Conservation (phyloP, 176 grass and related monocot genomes). For the Oryza nivara region DNA sequence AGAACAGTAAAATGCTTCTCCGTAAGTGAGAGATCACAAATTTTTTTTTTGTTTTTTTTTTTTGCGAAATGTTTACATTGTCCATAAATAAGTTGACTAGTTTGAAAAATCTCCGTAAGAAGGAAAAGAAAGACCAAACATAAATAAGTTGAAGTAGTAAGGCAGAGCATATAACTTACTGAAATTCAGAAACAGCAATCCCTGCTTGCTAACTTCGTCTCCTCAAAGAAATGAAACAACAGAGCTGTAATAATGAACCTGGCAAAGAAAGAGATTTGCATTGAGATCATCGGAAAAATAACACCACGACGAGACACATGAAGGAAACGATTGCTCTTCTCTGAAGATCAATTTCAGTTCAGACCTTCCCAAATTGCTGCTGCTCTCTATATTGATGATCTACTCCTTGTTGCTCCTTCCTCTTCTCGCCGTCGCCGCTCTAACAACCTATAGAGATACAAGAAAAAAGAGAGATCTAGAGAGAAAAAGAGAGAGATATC, state of each 20-base stretch:
- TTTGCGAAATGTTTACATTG: too few species aligned
- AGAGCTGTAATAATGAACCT: neutral
- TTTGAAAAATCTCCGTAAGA: too few species aligned
- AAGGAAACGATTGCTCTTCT: conserved; percentile 5
- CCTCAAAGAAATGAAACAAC: neutral
- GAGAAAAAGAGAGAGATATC: neutral
- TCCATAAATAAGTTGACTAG: too few species aligned
- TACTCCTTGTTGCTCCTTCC: neutral
- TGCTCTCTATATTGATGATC: conserved; percentile 3
- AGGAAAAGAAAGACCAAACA: neutral
- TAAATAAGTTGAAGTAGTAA: neutral
- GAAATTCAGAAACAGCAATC: neutral
- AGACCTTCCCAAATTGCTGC: neutral
- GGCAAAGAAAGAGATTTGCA: neutral
- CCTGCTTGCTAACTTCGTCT: neutral
- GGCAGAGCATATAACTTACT: neutral
- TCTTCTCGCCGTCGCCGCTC: conserved; percentile 10
- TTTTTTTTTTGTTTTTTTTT: too few species aligned
- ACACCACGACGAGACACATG: neutral
- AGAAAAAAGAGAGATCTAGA: neutral
- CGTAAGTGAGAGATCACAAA: too few species aligned
- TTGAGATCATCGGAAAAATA: neutral
- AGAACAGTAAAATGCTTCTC: neutral
- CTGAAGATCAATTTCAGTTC: neutral
- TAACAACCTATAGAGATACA: neutral